A percentile compares a stretch with the other conserved stretches of the same genome.
Conservation (phyloP, 768 basidiomycete species). For the Tylopilus felleus region DNA sequence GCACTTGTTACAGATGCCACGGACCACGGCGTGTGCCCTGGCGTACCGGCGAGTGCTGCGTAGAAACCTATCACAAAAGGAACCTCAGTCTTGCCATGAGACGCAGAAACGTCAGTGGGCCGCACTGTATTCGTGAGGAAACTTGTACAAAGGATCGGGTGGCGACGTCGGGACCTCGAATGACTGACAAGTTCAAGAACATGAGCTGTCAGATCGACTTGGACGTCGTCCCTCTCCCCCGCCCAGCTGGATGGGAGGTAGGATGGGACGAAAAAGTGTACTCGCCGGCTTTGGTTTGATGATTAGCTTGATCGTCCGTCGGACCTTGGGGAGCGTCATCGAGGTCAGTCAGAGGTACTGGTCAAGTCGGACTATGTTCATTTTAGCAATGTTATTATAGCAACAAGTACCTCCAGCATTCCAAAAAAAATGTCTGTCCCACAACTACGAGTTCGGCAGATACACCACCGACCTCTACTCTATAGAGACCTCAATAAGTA, state of each 20-base stretch:
- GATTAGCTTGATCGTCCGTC: slow-evolving; percentile 21
- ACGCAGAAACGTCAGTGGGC: not conserved
- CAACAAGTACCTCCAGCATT: slow-evolving; percentile 1
- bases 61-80: slow-evolving; percentile 17
- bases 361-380: not conserved
- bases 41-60: slow-evolving; percentile 20
- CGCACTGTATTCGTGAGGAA: slow-evolving; percentile 25
- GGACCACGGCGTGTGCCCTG: slow-evolving; percentile 16
- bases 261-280: not conserved
- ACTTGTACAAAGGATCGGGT: slow-evolving; percentile 26
- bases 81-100: not conserved
- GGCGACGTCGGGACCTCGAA: slow-evolving; percentile 26
- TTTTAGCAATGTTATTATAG: not conserved
- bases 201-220: not conserved
- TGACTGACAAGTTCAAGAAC: slow-evolving; percentile 8
- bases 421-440: slow-evolving; percentile 50
- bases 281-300: slow-evolving; percentile 30
- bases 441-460: slow-evolving; percentile 60
- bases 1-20: not conserved
- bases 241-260: not conserved
- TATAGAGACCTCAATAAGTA: slow-evolving; percentile 42
- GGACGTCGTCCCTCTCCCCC: not conserved
- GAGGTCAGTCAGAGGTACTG: not conserved
- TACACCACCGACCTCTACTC: slow-evolving; percentile 53
- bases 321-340: slow-evolving; percentile 15